Percentiles rank a stretch among this genome's conserved stretches.
Conservation (phyloP, 2,329 filamentous ascomycete genomes). For the Hypomyces perniciosus region DNA sequence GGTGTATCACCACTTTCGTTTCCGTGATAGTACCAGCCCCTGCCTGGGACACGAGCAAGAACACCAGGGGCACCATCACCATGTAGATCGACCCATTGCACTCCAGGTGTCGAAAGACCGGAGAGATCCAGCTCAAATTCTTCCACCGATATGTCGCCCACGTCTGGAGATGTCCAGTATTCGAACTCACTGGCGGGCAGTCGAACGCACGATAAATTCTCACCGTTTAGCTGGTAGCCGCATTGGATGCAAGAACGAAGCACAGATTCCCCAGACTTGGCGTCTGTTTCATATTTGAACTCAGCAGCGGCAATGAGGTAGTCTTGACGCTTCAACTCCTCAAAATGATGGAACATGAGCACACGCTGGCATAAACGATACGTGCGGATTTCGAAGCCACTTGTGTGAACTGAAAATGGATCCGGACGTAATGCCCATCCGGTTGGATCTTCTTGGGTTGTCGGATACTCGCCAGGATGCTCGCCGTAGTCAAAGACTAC, state of each 20-base stretch:
- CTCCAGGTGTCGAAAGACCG: background rate
- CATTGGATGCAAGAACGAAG: background rate
- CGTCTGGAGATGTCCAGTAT: too few relatives aligned
- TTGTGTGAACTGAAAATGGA: conserved; percentile 22
- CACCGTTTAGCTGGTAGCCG: too few relatives aligned
- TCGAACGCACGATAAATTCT: too few relatives aligned
- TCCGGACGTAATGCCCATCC: conserved; percentile 22
- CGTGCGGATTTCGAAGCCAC: conserved; percentile 27
- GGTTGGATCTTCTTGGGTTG: background rate
- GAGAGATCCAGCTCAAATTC: background rate
- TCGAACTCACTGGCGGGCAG: too few relatives aligned
- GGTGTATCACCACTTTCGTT: background rate
- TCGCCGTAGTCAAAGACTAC: conserved; percentile 32
- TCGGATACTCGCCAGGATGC: conserved; percentile 19
- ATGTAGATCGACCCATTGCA: background rate
- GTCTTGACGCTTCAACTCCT: conserved; percentile 16
- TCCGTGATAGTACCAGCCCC: background rate
- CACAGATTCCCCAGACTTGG: background rate
- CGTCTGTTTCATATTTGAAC: conserved; percentile 3
- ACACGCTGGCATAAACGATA: conserved; percentile 26
- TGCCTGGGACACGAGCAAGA: background rate
- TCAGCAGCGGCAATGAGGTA: conserved; percentile 18
- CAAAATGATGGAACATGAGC: conserved; percentile 31
- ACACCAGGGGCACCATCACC: background rate
- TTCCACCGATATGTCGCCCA: too few relatives aligned